Evolutionary conservation across 2,329 filamentous ascomycete genomes (phyloP), one percentile per base, ranked within the genome.

Genomic region (Chaetomium strumarium): DNA sequence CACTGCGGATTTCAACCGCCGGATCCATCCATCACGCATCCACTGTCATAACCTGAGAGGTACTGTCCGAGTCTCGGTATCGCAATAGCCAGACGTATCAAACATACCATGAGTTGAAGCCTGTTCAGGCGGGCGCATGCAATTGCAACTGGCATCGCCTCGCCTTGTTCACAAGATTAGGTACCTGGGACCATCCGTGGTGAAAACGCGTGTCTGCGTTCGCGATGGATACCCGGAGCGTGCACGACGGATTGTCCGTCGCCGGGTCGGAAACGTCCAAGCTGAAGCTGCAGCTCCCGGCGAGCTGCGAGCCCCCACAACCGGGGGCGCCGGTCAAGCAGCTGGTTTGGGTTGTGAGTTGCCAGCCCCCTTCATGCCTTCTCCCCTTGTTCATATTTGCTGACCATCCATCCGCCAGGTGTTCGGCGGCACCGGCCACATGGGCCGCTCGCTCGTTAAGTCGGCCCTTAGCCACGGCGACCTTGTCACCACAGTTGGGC

Each of bases 371-470:
- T 17, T 45, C 29, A 9, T 24, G 38, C 9, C 17, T 12, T 36
- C 9, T 4, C 54, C 43, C 13, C 12, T 5, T 14, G 11, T 51
- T 12, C 4, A 16, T 12, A 29, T 50, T 14, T 34, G 40, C 46
- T 44, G 40, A 44, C 41, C 33, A 29, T 14, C 5, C 11, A 13
- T n/a, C 14, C 14, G 14, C 51, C 41, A 90, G 89, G 77, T 97
- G 50, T 99, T 96, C 70, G 93, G 93, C 45, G 91, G 90, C 45
- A 96, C 91, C n/a, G 93, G 93, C 51, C 93, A 99, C 64, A 95
- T 97, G 78, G 93, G 93, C 54, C 85, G 90, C 48, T 95, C 88
- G 8, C 81, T 97, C 17, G 88, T 92, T 55, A 92, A 93, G 64
- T 83, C 81, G 50, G 90, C 88, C 14, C 77, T 97, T 19, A 76